Evolutionary conservation across 768 basidiomycete genomes (phyloP), one percentile per base, ranked within the genome.

Genomic region (Leucogyrophana mollusca): DNA sequence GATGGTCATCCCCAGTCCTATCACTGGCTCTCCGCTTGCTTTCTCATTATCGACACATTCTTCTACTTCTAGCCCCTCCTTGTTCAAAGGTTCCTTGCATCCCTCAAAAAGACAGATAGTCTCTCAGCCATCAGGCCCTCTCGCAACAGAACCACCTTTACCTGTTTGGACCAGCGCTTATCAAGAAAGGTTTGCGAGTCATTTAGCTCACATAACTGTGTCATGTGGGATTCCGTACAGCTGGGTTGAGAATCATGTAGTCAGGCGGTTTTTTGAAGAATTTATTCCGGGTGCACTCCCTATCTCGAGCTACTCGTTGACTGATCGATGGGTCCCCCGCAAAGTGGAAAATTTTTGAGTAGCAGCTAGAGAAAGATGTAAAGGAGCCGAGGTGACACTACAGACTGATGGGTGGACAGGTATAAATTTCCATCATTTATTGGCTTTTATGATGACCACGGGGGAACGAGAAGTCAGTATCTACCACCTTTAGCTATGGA

Each of bases 321-420:
- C 58, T 6, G 18, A 34, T 21, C 49, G 40, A 13, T 30, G 69
- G 18, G 49, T 69, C 41, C 65, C 56, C 4, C 40, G 34, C 2
- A 47, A 32, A 1, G 25, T 44, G 5, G 39, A 42, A 1, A 32
- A 44, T 3, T 10, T 42, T 2, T 32, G 41, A 9, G 38, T 38
- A 6, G 30, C 27, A 38, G 51, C 49, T 0, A 44, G 40, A 33
- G 39, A 23, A 4, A 44, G 45, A 7, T 34, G 42, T 27, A 5
- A 18, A 16, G 62, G 64, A 4, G 24, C 40, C 1, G 25, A 54
- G 11, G 61, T 39, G 6, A 70, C 64, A 1, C n/a, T 65, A 20
- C 68, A 71, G 49, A 55, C 51, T 36, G 67, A 71, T 59, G 65
- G 71, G 8, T 72, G 69, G 71, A 65, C 59, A 4, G 70, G 67